phyloP scores from a whole-genome alignment of 768 basidiomycete genomes.

The Leccinum obscurum region DNA sequence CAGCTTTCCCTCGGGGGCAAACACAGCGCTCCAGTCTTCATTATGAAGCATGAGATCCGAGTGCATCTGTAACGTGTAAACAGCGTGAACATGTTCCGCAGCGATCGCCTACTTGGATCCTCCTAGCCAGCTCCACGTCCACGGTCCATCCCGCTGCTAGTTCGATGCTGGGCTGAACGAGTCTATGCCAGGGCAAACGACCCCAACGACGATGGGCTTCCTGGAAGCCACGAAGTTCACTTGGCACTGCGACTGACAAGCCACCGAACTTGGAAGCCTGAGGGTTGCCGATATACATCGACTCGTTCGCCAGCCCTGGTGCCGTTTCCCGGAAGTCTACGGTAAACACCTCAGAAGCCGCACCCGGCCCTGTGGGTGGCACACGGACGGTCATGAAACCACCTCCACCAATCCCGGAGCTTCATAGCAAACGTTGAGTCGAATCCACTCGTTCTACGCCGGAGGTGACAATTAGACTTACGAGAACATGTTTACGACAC shows the following conservation, averaged over 20 bases:
- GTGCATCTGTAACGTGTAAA: slow-evolving; percentile 37
- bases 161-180: slow-evolving; percentile 73
- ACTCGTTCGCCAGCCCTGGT: slow-evolving; percentile 65
- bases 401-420: slow-evolving; percentile 85
- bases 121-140: slow-evolving; percentile 68
- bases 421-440: slow-evolving; percentile 23
- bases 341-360: slow-evolving; percentile 59
- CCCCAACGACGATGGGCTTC: slow-evolving; percentile 87
- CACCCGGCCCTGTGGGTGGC: slow-evolving; percentile 47
- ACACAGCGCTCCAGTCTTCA: slow-evolving; percentile 80
- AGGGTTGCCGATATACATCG: slow-evolving; percentile 72
- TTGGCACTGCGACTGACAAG: slow-evolving; percentile 85
- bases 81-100: background rate
- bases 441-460: background rate
- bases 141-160: slow-evolving; percentile 83
- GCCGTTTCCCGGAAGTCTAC: slow-evolving; percentile 92
- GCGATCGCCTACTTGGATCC: slow-evolving; percentile 58
- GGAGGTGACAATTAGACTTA: slow-evolving; percentile 37
- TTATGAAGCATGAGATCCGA: slow-evolving; percentile 58
- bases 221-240: slow-evolving; percentile 85
- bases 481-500: slow-evolving; percentile 91
- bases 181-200: slow-evolving; percentile 68
- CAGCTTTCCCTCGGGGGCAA: slow-evolving; percentile 73
- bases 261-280: slow-evolving; percentile 68
- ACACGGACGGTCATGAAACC: slow-evolving; percentile 85